Percentiles rank a stretch among this genome's conserved stretches.
phyloP scores from a whole-genome alignment of 1,284 basidiomycete species.

The Puccinia hordei region DNA sequence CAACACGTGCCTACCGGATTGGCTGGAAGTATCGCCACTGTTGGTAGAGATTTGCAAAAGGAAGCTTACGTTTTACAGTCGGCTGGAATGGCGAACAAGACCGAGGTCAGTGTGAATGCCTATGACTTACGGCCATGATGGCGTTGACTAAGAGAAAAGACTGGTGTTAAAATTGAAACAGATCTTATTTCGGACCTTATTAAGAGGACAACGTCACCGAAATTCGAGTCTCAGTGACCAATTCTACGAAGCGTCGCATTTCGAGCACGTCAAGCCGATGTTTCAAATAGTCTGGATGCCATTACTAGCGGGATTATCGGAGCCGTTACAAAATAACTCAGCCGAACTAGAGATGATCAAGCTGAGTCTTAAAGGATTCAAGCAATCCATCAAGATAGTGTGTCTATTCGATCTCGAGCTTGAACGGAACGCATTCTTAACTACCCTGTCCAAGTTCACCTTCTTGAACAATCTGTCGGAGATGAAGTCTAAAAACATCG shows the following conservation, averaged over 20 bases:
- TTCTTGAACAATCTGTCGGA: slow-evolving; percentile 93
- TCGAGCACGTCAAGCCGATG: slow-evolving; percentile 93
- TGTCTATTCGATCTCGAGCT: slow-evolving; percentile 94
- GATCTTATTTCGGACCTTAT: slow-evolving; percentile 86
- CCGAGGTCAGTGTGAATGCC: slow-evolving; percentile 68
- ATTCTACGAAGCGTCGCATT: slow-evolving; percentile 91
- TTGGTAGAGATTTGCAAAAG: slow-evolving; percentile 86
- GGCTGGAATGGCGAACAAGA: slow-evolving; percentile 91
- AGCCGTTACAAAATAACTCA: slow-evolving; percentile 75
- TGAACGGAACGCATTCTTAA: slow-evolving; percentile 92
- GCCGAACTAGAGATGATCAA: slow-evolving; percentile 80
- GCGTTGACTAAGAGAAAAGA: neutral
- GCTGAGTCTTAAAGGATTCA: slow-evolving; percentile 90
- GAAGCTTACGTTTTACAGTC: slow-evolving; percentile 92
- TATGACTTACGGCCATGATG: neutral
- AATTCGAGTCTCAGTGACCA: slow-evolving; percentile 71
- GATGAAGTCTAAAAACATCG: slow-evolving; percentile 98
- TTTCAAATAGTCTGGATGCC: slow-evolving; percentile 98
- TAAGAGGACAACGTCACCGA: slow-evolving; percentile 78
- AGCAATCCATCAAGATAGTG: slow-evolving; percentile 84
- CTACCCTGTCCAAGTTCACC: slow-evolving; percentile 95
- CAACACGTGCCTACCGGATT: slow-evolving; percentile 66
- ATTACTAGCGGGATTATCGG: slow-evolving; percentile 87
- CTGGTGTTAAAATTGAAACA: slow-evolving; percentile 58
- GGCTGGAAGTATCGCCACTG: slow-evolving; percentile 76